Percentiles rank a stretch among this genome's conserved stretches.
phyloP scores from a whole-genome alignment of 2,329 filamentous ascomycete species.

The Sphaerulina musiva region DNA sequence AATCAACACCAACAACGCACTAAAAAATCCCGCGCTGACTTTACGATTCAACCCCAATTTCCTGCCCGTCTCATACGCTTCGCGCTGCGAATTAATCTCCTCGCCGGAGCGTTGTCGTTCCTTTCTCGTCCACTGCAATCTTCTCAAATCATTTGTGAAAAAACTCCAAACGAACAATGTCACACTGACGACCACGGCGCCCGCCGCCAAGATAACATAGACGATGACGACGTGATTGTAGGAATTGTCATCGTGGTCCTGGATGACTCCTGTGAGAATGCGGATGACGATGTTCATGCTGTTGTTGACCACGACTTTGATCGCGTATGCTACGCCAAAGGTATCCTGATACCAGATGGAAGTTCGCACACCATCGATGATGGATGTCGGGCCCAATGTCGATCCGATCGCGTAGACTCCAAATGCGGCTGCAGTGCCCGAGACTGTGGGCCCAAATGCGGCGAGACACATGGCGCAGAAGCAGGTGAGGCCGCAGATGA shows the following conservation, averaged over 20 bases:
- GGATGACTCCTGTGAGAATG: slow-evolving; percentile 52
- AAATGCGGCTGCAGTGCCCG: slow-evolving; percentile 54
- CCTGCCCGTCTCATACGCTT: slow-evolving; percentile 37
- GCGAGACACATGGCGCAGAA: slow-evolving; percentile 50
- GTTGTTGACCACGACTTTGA: slow-evolving; percentile 59
- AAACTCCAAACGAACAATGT: slow-evolving; percentile 38
- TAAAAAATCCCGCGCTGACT: slow-evolving; percentile 38
- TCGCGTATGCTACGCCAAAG: slow-evolving; percentile 54
- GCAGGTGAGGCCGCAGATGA: slow-evolving; percentile 46
- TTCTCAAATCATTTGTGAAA: slow-evolving; percentile 40
- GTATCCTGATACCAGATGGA: slow-evolving; percentile 55
- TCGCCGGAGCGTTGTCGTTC: slow-evolving; percentile 44
- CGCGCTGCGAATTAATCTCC: slow-evolving; percentile 40
- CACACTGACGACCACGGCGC: slow-evolving; percentile 43
- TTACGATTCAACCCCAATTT: slow-evolving; percentile 35
- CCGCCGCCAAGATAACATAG: slow-evolving; percentile 50
- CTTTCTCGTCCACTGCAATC: slow-evolving; percentile 55
- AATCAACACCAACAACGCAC: slow-evolving; percentile 41
- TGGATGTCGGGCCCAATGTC: slow-evolving; percentile 51
- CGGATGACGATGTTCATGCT: slow-evolving; percentile 56
- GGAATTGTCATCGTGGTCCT: slow-evolving; percentile 52
- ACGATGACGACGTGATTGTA: slow-evolving; percentile 52
- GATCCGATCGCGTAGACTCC: slow-evolving; percentile 54
- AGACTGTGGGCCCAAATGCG: slow-evolving; percentile 45
- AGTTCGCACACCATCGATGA: slow-evolving; percentile 57